Evolutionary conservation across 495 filamentous ascomycete genomes (phyloP).

Genomic region (Talaromyces thailandensis): DNA sequence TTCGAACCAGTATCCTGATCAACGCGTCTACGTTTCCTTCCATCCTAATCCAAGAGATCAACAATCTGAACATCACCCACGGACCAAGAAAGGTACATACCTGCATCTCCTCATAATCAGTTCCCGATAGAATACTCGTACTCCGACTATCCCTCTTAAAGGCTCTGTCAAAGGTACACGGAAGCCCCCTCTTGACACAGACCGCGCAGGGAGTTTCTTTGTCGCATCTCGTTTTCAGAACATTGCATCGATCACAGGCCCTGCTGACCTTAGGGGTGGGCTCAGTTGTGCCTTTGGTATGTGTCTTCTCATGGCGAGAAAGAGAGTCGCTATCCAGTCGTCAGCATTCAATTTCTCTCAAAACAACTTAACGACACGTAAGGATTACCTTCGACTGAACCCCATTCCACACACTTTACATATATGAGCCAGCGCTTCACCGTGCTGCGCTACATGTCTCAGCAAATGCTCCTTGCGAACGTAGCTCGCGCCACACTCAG

Average conservation of each 20-base stretch:
- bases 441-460: constrained; percentile 12
- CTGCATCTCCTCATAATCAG: not conserved
- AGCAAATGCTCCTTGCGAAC: constrained; percentile 18
- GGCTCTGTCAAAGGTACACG: not conserved
- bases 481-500: constrained; percentile 12
- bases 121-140: not conserved
- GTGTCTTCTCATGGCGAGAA: not conserved
- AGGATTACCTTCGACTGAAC: constrained; percentile 12
- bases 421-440: not conserved
- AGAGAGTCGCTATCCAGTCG: not conserved
- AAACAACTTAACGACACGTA: not conserved
- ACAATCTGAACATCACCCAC: not conserved
- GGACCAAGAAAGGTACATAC: not conserved
- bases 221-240: not conserved
- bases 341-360: not conserved
- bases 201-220: not conserved
- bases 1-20: not conserved
- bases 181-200: not conserved
- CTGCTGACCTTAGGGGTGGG: not conserved
- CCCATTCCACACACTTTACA: constrained; percentile 13
- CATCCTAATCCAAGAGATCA: not conserved
- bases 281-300: not conserved
- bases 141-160: not conserved
- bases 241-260: constrained; percentile 5
- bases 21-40: not conserved